Conservation (phyloP, 139 green algal species). For the Astrephomene gubernaculifera region DNA sequence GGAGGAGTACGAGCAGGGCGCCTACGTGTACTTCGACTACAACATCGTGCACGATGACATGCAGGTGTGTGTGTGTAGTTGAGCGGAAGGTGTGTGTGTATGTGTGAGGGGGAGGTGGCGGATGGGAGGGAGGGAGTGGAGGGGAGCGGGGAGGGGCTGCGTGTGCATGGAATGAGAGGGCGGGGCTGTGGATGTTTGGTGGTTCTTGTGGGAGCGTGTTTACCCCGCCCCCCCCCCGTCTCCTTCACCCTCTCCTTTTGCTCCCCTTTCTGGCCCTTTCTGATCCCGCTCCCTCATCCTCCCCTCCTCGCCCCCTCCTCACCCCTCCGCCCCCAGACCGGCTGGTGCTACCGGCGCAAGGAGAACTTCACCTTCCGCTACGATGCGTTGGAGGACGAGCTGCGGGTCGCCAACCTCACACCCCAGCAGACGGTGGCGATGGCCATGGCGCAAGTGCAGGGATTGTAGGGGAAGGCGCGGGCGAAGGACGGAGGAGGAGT, state of each 20-base stretch:
- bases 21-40: conserved; percentile 95
- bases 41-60: conserved; percentile 84
- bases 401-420: conserved; percentile 45
- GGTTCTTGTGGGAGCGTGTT: too few species aligned
- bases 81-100: conserved; percentile 30
- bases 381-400: conserved; percentile 83
- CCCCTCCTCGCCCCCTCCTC: too few species aligned
- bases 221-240: too few species aligned
- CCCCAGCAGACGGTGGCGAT: conserved; percentile 41
- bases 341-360: conserved; percentile 92
- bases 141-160: too few species aligned
- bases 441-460: conserved; percentile 35
- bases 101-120: neutral
- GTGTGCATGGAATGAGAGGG: too few species aligned
- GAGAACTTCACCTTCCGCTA: conserved; percentile 93
- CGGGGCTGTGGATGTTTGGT: too few species aligned
- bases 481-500: neutral
- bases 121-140: too few species aligned
- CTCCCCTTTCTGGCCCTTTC: too few species aligned
- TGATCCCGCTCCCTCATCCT: too few species aligned
- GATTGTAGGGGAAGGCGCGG: neutral
- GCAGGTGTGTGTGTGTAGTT: conserved; percentile 37
- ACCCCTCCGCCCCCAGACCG: conserved; percentile 46
- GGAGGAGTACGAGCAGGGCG: conserved; percentile 93
- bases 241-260: too few species aligned